Evolutionary conservation across 768 basidiomycete species (phyloP).

Genomic region (Mycena polygramma): DNA sequence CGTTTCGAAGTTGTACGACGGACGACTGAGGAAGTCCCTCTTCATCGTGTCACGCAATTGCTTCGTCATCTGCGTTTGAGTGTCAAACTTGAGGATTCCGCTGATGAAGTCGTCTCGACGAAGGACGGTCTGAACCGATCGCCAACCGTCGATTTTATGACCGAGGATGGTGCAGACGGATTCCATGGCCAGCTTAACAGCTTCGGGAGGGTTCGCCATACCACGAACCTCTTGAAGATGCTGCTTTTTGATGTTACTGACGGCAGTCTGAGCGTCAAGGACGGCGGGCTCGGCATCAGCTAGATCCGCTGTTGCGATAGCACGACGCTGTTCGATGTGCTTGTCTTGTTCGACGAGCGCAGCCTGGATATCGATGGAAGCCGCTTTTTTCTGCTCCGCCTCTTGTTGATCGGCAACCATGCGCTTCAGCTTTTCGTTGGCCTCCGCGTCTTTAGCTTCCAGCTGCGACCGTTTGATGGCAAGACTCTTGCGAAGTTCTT

Average conservation of each 20-base stretch:
- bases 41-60: conserved; percentile 91
- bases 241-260: conserved; percentile 95
- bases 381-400: conserved; percentile 97
- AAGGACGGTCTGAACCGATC: conserved; percentile 94
- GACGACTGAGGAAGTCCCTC: conserved; percentile 90
- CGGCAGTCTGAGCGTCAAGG: conserved; percentile 93
- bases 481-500: conserved; percentile 94
- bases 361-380: conserved; percentile 95
- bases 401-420: conserved; percentile 99
- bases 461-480: conserved; percentile 94
- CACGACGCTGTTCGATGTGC: conserved; percentile 87
- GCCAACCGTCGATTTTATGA: conserved; percentile 97
- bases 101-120: conserved; percentile 97
- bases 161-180: conserved; percentile 97
- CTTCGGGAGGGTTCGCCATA: conserved; percentile 98
- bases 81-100: conserved; percentile 96
- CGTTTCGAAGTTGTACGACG: conserved; percentile 94
- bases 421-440: conserved; percentile 96
- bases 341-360: conserved; percentile 93
- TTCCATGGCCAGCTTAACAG: conserved; percentile 98
- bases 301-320: conserved; percentile 93
- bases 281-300: conserved; percentile 99
- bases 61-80: conserved; percentile 90
- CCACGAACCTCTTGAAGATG: conserved; percentile 97
- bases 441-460: conserved; percentile 93